These are phyloP conservation scores for Boletus eberwhitei DNA, from an alignment of 768 basidiomycete species.

Conservation along the genomic window DNA sequence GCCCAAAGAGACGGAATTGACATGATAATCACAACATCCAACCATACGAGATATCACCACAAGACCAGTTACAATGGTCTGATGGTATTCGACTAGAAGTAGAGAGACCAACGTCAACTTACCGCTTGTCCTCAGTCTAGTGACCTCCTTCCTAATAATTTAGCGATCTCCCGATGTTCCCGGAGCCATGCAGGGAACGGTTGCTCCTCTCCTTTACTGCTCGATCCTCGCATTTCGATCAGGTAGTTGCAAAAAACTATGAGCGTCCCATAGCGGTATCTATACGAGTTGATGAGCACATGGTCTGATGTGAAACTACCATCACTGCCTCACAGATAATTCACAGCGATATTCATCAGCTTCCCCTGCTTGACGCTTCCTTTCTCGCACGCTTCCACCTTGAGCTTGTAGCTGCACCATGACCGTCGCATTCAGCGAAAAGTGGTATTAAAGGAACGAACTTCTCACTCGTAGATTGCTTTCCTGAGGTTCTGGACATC, in stretches of 20 bases:
- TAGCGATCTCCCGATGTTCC: conserved; percentile 82
- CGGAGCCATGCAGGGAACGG: conserved; percentile 82
- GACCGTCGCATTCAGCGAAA: conserved; percentile 3
- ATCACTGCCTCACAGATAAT: conserved; percentile 67
- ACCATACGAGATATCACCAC: not conserved
- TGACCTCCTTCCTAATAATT: conserved; percentile 63
- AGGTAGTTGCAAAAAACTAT: conserved; percentile 96
- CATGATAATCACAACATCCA: not conserved
- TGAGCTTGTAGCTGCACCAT: conserved; percentile 77
- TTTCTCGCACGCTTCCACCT: conserved; percentile 77
- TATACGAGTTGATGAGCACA: conserved; percentile 26
- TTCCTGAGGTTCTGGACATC: conserved; percentile 96
- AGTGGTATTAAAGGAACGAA: not conserved
- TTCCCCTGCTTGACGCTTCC: conserved; percentile 76
- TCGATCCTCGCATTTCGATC: conserved; percentile 58
- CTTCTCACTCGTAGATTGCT: conserved; percentile 86
- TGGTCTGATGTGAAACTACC: conserved; percentile 3
- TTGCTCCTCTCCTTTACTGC: conserved; percentile 34
- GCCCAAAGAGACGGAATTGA: not conserved
- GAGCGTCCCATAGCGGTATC: conserved; percentile 85
- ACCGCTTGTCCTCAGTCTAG: conserved; percentile 48
- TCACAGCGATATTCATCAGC: conserved; percentile 72
- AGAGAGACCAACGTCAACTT: too few species aligned
- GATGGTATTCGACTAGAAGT: not conserved
- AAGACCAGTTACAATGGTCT: not conserved